Evolutionary conservation across 495 filamentous ascomycete genomes (phyloP).

Genomic region (Patellaria atrata): DNA sequence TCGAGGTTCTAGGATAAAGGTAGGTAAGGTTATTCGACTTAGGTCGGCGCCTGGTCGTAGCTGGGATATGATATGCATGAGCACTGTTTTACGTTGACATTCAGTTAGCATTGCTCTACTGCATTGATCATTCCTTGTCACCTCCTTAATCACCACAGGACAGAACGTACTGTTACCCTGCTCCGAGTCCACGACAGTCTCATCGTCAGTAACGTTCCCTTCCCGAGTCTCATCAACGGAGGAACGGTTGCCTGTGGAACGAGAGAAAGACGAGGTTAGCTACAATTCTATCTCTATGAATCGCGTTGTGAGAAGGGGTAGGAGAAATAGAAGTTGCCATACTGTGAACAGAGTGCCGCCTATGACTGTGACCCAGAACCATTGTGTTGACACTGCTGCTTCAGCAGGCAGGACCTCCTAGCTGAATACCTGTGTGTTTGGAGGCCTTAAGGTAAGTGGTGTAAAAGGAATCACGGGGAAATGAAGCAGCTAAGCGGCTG

Average conservation of each 20-base stretch:
- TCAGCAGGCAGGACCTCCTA: too few relatives aligned
- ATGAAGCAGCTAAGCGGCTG: too few relatives aligned
- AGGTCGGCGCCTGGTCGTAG: slow-evolving; percentile 89
- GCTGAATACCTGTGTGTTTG: too few relatives aligned
- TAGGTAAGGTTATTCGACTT: slow-evolving; percentile 85
- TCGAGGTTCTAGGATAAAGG: slow-evolving; percentile 93
- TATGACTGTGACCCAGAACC: slow-evolving; percentile 23
- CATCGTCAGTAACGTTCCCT: slow-evolving; percentile 47
- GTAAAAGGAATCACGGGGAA: too few relatives aligned
- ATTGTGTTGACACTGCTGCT: slow-evolving; percentile 16
- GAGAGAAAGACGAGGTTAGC: neutral
- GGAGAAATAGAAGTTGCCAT: slow-evolving; percentile 4
- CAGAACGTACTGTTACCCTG: slow-evolving; percentile 48
- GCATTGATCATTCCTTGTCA: neutral
- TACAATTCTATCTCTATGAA: neutral
- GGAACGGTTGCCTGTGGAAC: slow-evolving; percentile 36
- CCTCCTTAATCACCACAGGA: neutral
- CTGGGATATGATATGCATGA: slow-evolving; percentile 93
- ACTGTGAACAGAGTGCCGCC: slow-evolving; percentile 21
- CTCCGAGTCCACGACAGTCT: slow-evolving; percentile 62
- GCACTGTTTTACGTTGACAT: slow-evolving; percentile 37
- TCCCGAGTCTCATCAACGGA: slow-evolving; percentile 35
- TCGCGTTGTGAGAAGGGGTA: neutral
- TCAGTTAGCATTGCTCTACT: neutral
- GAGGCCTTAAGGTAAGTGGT: too few relatives aligned